A percentile compares a stretch with the other conserved stretches of the same genome.
Conservation (phyloP, 257 asterid genomes). For the Avicennia marina region DNA sequence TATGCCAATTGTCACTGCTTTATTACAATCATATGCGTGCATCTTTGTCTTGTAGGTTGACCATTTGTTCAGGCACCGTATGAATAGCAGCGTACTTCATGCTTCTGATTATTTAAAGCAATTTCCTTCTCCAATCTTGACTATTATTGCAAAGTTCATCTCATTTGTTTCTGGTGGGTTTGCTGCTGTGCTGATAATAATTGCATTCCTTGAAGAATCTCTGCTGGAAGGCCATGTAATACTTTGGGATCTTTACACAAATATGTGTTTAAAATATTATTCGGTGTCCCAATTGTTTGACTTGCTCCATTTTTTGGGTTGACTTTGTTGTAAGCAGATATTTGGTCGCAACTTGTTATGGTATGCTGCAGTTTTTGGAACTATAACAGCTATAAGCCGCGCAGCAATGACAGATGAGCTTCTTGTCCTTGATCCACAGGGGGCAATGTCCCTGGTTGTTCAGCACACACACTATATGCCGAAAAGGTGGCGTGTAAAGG, state of each 20-base stretch:
- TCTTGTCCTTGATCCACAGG: slow-evolving; percentile 83
- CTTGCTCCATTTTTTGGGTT: too few relatives aligned
- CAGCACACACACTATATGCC: slow-evolving; percentile 96
- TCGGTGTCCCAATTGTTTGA: too few relatives aligned
- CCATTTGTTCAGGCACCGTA: slow-evolving; percentile 92
- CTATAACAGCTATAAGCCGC: slow-evolving; percentile 94
- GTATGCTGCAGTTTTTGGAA: slow-evolving; percentile 97
- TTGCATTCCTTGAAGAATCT: slow-evolving; percentile 93
- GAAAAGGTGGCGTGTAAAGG: slow-evolving; percentile 95
- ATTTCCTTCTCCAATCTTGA: slow-evolving; percentile 83
- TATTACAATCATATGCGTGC: background rate
- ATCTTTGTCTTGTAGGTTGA: slow-evolving; percentile 57
- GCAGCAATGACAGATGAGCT: slow-evolving; percentile 79
- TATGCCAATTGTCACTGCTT: slow-evolving; percentile 5
- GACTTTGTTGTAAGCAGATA: slow-evolving; percentile 47
- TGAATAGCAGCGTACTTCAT: slow-evolving; percentile 65
- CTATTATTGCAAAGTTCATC: slow-evolving; percentile 86
- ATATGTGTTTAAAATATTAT: slow-evolving; percentile 1
- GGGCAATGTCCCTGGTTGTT: slow-evolving; percentile 74
- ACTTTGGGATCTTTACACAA: slow-evolving; percentile 7
- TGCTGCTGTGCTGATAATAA: slow-evolving; percentile 94
- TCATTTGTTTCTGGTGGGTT: slow-evolving; percentile 98
- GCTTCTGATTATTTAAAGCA: slow-evolving; percentile 92
- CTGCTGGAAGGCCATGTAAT: slow-evolving; percentile 98
- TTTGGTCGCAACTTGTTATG: slow-evolving; percentile 93